Percentiles rank a stretch among this genome's conserved stretches.
Evolutionary conservation across 1,284 basidiomycete genomes (phyloP).

Genomic region (Fereydounia khargensis): DNA sequence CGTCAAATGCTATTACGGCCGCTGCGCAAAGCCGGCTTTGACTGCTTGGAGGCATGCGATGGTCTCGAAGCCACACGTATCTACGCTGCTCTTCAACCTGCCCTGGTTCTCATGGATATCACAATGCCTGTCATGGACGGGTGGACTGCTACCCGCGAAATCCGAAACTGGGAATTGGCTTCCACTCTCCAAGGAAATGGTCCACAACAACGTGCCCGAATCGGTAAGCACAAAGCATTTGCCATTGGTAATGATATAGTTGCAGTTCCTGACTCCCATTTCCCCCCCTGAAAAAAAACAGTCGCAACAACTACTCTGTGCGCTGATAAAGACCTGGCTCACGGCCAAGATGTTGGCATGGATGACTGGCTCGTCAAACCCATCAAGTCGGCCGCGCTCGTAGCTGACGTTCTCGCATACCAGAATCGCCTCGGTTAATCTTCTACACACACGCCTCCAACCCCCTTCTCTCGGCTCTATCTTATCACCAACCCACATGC

Average conservation of each 20-base stretch:
- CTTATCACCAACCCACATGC: no score
- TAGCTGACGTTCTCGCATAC: constrained; percentile 26
- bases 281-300: no score
- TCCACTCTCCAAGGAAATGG: no score
- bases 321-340: constrained; percentile 15
- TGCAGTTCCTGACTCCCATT: no score
- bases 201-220: constrained; percentile 21
- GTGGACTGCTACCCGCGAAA: constrained; percentile 34
- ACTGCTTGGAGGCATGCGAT: constrained; percentile 35
- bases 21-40: constrained; percentile 27
- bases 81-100: constrained; percentile 19
- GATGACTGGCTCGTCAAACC: constrained; percentile 45
- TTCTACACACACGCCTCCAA: no score
- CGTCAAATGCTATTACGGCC: constrained; percentile 34
- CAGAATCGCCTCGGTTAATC: no score
- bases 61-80: constrained; percentile 37
- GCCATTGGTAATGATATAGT: no score
- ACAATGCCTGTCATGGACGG: constrained; percentile 51
- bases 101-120: constrained; percentile 48
- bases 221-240: no score
- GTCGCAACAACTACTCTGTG: constrained; percentile 41
- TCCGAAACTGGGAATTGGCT: no score
- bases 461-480: no score
- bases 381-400: constrained; percentile 19
- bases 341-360: constrained; percentile 36